Conservation (phyloP, 1,139 yeast genomes). For the Casaregolazyma lundiana region DNA sequence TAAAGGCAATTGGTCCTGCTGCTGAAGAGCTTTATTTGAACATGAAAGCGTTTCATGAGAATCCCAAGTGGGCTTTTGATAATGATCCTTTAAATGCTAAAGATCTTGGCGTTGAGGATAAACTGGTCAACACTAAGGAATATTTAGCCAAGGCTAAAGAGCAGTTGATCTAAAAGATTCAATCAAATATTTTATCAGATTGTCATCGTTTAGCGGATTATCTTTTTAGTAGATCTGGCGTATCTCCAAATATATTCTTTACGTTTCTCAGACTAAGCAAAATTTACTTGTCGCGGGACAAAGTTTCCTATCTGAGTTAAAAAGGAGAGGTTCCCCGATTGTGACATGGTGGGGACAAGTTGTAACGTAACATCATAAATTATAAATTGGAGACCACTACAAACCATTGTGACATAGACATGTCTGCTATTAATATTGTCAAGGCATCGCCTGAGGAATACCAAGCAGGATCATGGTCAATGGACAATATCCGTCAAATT, state of each 20-base stretch:
- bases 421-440: not conserved
- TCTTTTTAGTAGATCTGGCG: too few species aligned
- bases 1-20: not conserved
- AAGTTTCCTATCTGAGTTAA: too few species aligned
- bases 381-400: too few species aligned
- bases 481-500: conserved; percentile 15
- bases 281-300: too few species aligned
- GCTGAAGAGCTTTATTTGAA: not conserved
- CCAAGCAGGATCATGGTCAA: conserved; percentile 16
- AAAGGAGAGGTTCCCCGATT: not conserved
- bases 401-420: too few species aligned
- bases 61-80: not conserved
- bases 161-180: not conserved
- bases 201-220: too few species aligned
- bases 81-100: not conserved
- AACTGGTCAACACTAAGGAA: not conserved
- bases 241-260: too few species aligned
- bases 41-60: not conserved
- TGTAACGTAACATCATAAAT: too few species aligned
- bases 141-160: not conserved
- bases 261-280: too few species aligned
- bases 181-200: too few species aligned
- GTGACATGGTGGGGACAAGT: not conserved
- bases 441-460: conserved; percentile 9
- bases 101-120: not conserved